Evolutionary conservation across 768 basidiomycete genomes (phyloP).

Genomic region (Phylloporus arenicola): DNA sequence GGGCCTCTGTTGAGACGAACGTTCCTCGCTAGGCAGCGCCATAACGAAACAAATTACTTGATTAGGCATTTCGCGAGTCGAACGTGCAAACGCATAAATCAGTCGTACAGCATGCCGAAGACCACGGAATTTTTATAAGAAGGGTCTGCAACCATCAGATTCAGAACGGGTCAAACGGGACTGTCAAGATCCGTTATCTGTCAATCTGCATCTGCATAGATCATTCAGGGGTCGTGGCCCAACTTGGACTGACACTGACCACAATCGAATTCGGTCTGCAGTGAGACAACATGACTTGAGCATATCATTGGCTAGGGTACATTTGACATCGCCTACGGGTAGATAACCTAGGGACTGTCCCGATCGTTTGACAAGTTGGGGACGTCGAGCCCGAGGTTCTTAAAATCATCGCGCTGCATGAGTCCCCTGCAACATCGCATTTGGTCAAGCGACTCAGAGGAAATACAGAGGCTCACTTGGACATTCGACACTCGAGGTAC

Average conservation of each 20-base stretch:
- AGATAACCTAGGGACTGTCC: background rate
- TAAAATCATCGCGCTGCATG: constrained; percentile 86
- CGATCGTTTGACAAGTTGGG: constrained; percentile 3
- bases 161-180: background rate
- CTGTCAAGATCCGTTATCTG: background rate
- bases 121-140: background rate
- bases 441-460: background rate
- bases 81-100: constrained; percentile 16
- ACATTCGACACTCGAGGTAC: constrained; percentile 87
- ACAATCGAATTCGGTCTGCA: background rate
- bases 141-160: background rate
- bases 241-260: background rate
- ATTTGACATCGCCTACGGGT: background rate
- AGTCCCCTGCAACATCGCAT: constrained; percentile 51
- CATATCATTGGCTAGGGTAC: background rate
- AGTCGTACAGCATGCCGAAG: background rate
- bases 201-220: background rate
- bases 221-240: background rate
- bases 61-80: constrained; percentile 13
- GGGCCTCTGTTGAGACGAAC: constrained; percentile 27
- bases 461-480: constrained; percentile 50
- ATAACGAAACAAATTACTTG: constrained; percentile 10
- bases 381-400: constrained; percentile 61
- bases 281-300: background rate
- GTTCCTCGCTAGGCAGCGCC: constrained; percentile 15